phyloP scores from a whole-genome alignment of 331 rosid species.

The Pyrus hybrid region DNA sequence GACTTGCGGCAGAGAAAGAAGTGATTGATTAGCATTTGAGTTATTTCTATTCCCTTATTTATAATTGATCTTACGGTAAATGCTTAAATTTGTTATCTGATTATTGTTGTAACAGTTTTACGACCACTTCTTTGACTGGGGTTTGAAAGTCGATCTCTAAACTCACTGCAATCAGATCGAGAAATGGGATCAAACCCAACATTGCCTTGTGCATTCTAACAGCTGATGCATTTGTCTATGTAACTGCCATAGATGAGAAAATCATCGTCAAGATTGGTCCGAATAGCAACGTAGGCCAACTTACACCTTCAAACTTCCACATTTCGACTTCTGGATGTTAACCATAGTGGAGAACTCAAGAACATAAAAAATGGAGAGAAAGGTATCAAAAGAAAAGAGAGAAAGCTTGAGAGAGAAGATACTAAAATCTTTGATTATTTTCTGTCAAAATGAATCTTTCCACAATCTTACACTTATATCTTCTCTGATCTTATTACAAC shows the following conservation, averaged over 20 bases:
- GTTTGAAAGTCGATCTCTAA: background rate
- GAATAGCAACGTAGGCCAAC: background rate
- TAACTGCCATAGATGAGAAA: conserved; percentile 12
- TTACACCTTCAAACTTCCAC: conserved; percentile 2
- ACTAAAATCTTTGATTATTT: too few species aligned
- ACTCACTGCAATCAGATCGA: conserved; percentile 9
- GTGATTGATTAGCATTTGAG: background rate
- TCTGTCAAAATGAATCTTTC: too few species aligned
- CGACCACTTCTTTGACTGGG: conserved; percentile 19
- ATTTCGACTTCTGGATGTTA: background rate
- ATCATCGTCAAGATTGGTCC: conserved; percentile 18
- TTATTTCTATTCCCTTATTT: background rate
- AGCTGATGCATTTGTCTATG: background rate
- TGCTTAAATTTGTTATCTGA: background rate
- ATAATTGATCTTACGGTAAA: background rate
- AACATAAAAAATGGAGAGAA: background rate
- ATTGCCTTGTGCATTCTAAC: conserved; percentile 10
- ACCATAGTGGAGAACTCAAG: too few species aligned
- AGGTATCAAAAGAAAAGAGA: too few species aligned
- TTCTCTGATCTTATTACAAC: too few species aligned
- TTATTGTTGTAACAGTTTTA: conserved; percentile 3
- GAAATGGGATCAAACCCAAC: conserved; percentile 13
- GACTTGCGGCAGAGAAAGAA: background rate
- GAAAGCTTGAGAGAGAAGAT: too few species aligned
- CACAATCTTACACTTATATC: too few species aligned